phyloP scores from a whole-genome alignment of 2,329 filamentous ascomycete genomes.

The Sporothrix schenckii region DNA sequence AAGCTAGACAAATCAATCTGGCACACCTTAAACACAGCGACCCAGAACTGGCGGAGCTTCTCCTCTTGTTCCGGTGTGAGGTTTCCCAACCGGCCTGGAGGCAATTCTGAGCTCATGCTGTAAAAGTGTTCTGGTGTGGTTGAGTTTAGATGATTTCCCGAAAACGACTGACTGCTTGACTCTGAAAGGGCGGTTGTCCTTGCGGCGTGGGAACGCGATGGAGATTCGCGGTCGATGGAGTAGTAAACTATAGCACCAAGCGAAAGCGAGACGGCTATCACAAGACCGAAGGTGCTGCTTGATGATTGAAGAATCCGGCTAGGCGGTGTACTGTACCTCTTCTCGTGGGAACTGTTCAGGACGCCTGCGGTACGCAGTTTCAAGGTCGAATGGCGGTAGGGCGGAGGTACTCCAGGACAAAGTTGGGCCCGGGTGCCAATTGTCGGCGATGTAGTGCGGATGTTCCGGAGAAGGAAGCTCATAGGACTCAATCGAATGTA shows the following conservation, averaged over 20 bases:
- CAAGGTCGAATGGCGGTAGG: not conserved
- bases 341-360: not conserved
- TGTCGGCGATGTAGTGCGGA: not conserved
- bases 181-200: not conserved
- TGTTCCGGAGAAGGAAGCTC: not conserved
- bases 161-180: not conserved
- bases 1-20: slow-evolving; percentile 55
- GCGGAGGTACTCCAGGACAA: not conserved
- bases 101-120: slow-evolving; percentile 44
- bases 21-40: slow-evolving; percentile 72
- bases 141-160: not conserved
- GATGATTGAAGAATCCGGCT: slow-evolving; percentile 31
- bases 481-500: not conserved
- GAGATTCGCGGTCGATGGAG: not conserved
- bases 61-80: slow-evolving; percentile 86
- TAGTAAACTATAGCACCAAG: slow-evolving; percentile 20
- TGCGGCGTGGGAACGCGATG: not conserved
- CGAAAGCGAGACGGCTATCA: slow-evolving; percentile 25
- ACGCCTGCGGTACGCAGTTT: not conserved
- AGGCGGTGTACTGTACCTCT: not conserved
- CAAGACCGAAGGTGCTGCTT: slow-evolving; percentile 17
- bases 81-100: slow-evolving; percentile 78
- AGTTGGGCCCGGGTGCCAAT: not conserved
- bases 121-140: slow-evolving; percentile 8
- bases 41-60: slow-evolving; percentile 88